Evolutionary conservation across 768 basidiomycete genomes (phyloP).

Genomic region (Suillus decipiens): DNA sequence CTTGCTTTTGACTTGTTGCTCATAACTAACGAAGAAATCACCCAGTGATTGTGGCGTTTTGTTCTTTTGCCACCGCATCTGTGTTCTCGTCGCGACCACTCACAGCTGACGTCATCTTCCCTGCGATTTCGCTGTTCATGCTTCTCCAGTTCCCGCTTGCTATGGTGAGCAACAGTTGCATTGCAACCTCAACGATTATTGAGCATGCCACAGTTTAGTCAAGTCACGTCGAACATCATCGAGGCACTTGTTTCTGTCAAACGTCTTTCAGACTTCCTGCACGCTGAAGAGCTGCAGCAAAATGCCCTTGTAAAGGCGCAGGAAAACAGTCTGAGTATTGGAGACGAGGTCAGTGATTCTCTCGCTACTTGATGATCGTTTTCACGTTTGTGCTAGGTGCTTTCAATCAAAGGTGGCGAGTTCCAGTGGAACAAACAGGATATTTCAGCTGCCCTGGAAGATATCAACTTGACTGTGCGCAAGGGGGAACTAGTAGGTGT

Average conservation of each 20-base stretch:
- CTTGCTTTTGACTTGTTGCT: neutral
- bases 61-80: slow-evolving; percentile 78
- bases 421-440: slow-evolving; percentile 74
- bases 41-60: slow-evolving; percentile 72
- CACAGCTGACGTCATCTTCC: slow-evolving; percentile 92
- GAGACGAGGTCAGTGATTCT: slow-evolving; percentile 53
- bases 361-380: neutral
- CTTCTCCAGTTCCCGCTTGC: slow-evolving; percentile 83
- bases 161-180: slow-evolving; percentile 53
- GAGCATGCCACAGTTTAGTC: slow-evolving; percentile 50
- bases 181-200: neutral
- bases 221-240: slow-evolving; percentile 79
- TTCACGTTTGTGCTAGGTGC: slow-evolving; percentile 39
- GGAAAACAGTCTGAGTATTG: slow-evolving; percentile 44
- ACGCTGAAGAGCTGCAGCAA: slow-evolving; percentile 75
- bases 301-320: slow-evolving; percentile 66
- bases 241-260: slow-evolving; percentile 84
- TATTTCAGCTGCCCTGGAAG: slow-evolving; percentile 66
- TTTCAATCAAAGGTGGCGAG: slow-evolving; percentile 73
- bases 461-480: slow-evolving; percentile 69
- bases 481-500: slow-evolving; percentile 88
- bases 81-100: slow-evolving; percentile 62
- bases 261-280: slow-evolving; percentile 76
- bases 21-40: slow-evolving; percentile 7
- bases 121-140: slow-evolving; percentile 91